Evolutionary conservation across 1,284 basidiomycete species (phyloP), one percentile per base, ranked within the genome.

Genomic region (Dichomitus squalens): DNA sequence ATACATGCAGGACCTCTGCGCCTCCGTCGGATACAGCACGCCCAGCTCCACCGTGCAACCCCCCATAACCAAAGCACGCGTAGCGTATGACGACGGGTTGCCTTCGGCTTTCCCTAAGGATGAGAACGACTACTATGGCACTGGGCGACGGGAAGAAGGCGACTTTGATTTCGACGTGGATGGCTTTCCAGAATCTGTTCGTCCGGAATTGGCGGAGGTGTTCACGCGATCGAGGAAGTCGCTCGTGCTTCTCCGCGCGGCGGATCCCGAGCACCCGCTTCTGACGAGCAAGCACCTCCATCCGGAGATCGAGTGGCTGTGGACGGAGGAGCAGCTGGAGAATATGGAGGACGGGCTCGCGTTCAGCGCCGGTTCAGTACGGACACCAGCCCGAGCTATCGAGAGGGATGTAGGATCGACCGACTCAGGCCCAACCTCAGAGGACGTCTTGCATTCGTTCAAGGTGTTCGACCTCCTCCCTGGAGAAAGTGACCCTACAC

Each of bases 391-490:
- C 4, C 44, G 29, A 4, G 2, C 29, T n/a, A n/a, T 2, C 21
- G 11, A 50, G 16, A 31, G 11, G 9, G 8, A 20, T 8, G 12
- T 1, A 20, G 25, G 4, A 11, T n/a, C 40, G 12, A 16, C 38
- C 40, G 27, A 40, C 35, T 21, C 3, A n/a, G 5, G n/a, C 29
- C 4, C 18, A 2, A 35, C 46, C 3, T 47, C 57, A 39, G 38
- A 39, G 31, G 60, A 62, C 3, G 75, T 76, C 21, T 66, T 90
- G 16, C 64, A 69, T 5, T 74, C 74, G 1, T 86, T 92, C 66
- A 70, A 67, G 6, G 56, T 86, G 3, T 93, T 88, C 61, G 87
- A 91, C 64, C 72, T 87, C 23, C 81, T 86, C 57, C 90, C 90
- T 11, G 87, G 85, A 4, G 72, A 75, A 48, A 3, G 44, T 11